These are phyloP conservation scores for Gonium pectorale DNA, from an alignment of 139 green algal species.

Conservation along the genomic window DNA sequence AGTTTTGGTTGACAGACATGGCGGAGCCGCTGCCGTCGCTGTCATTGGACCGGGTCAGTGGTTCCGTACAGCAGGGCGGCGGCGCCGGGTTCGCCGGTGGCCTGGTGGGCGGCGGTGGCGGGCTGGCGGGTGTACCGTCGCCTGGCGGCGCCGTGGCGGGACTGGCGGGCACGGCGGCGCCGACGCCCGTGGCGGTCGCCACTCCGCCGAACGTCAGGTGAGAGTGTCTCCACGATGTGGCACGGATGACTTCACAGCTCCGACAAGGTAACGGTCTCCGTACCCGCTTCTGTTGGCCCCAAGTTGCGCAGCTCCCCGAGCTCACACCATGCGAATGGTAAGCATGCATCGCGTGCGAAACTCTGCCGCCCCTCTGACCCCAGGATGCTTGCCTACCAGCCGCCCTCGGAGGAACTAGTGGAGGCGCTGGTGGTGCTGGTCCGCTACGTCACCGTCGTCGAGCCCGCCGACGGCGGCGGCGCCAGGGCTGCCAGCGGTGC, in stretches of 20 bases:
- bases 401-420: slow-evolving; percentile 76
- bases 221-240: too few species aligned
- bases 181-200: not conserved
- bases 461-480: slow-evolving; percentile 10
- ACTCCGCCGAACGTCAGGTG: slow-evolving; percentile 5
- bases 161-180: not conserved
- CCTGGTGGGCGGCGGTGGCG: not conserved
- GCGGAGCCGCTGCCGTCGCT: slow-evolving; percentile 69
- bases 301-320: too few species aligned
- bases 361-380: not conserved
- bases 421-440: slow-evolving; percentile 69
- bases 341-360: too few species aligned
- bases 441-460: slow-evolving; percentile 60
- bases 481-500: not conserved
- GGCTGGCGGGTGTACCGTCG: not conserved
- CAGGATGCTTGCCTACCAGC: slow-evolving; percentile 66
- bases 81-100: not conserved
- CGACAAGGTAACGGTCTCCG: too few species aligned
- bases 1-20: slow-evolving; percentile 87
- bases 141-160: not conserved
- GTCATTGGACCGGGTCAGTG: not conserved
- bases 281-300: too few species aligned
- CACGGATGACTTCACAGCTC: too few species aligned
- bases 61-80: not conserved
- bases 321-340: too few species aligned